Evolutionary conservation across 306 rosid species (phyloP).

Genomic region (Casuarina glauca): DNA sequence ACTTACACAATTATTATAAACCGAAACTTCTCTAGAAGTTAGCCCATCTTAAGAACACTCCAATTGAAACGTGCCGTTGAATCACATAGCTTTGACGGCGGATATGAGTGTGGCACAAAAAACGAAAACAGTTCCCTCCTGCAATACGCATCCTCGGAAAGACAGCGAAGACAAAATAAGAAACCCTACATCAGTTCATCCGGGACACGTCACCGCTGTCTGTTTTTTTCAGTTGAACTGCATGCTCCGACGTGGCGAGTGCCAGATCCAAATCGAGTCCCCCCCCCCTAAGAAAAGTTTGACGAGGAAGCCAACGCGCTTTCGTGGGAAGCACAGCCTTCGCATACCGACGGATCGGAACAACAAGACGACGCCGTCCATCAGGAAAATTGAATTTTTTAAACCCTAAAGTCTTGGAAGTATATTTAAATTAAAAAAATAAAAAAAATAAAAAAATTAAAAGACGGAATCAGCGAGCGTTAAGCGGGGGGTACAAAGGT

Average conservation of each 20-base stretch:
- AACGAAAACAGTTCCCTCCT: too few species aligned
- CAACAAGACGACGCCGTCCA: background rate
- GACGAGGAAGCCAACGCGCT: constrained; percentile 28
- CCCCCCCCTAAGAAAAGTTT: constrained; percentile 4
- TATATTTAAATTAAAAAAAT: background rate
- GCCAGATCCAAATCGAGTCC: background rate
- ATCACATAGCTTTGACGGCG: too few species aligned
- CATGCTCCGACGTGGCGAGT: constrained; percentile 41
- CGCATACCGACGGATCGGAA: background rate
- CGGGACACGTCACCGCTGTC: constrained; percentile 28
- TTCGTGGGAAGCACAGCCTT: background rate
- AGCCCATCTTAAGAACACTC: too few species aligned
- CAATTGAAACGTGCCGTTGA: too few species aligned
- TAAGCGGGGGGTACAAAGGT: background rate
- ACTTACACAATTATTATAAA: too few species aligned
- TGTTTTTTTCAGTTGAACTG: constrained; percentile 23
- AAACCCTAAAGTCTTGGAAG: background rate
- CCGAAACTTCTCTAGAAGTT: too few species aligned
- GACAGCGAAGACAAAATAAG: background rate
- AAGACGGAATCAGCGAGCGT: background rate
- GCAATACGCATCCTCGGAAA: background rate
- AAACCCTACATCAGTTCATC: background rate
- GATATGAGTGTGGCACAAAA: too few species aligned
- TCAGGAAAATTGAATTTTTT: too few species aligned
- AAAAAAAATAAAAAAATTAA: background rate